A percentile compares a stretch with the other conserved stretches of the same genome.
Evolutionary conservation across 2,329 filamentous ascomycete species (phyloP).

Genomic region (Fusarium incarnatum): DNA sequence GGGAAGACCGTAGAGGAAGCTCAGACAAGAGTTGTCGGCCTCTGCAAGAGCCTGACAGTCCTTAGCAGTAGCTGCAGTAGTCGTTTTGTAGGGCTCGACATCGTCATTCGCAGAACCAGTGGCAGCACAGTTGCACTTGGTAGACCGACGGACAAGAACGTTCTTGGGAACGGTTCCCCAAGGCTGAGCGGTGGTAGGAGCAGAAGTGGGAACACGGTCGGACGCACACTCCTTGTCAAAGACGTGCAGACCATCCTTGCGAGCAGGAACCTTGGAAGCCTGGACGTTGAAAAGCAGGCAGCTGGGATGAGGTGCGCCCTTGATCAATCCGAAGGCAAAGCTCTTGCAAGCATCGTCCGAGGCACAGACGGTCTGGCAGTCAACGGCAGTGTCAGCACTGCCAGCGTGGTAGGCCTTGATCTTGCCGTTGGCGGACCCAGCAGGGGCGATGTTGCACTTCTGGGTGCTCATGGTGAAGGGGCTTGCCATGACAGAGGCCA

Average conservation of each 20-base stretch:
- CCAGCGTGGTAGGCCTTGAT: neutral
- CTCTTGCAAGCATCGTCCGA: conserved; percentile 5
- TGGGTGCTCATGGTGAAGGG: neutral
- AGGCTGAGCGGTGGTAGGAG: conserved; percentile 5
- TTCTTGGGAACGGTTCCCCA: conserved; percentile 2
- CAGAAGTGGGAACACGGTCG: conserved; percentile 1
- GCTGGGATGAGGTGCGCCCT: neutral
- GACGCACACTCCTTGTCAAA: conserved; percentile 11
- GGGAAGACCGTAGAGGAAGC: conserved; percentile 10
- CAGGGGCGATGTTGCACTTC: conserved; percentile 4
- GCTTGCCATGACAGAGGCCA: conserved; percentile 1
- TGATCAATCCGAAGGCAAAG: conserved; percentile 10
- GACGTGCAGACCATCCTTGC: conserved; percentile 11
- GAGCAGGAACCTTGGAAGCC: neutral
- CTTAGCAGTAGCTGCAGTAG: conserved; percentile 11
- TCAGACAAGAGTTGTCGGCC: conserved; percentile 4
- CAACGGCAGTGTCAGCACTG: conserved; percentile 5
- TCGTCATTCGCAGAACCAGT: neutral
- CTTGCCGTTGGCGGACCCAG: neutral
- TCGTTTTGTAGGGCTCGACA: conserved; percentile 2
- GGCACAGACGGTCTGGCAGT: conserved; percentile 9
- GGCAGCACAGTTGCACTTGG: conserved; percentile 18
- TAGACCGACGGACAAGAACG: neutral
- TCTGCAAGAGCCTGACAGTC: conserved; percentile 9
- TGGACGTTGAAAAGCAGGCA: conserved; percentile 5